Base-by-base conservation (phyloP, 345 rosid species). In the Erodium maritimum region DNA sequence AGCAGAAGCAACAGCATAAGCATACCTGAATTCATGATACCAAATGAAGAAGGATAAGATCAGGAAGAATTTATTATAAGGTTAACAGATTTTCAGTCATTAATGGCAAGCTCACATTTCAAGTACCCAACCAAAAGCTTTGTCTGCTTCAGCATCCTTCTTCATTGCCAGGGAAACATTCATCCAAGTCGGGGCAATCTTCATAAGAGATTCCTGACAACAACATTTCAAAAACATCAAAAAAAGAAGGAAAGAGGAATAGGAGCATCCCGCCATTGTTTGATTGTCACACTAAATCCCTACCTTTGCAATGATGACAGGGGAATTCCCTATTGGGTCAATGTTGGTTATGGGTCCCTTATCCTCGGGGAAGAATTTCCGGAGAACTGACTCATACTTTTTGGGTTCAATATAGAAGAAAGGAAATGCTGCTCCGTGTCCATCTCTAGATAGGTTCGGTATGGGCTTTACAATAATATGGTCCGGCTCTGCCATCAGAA, bases 101-200 rank as follows among this genome's bases (percentile, higher is more conserved):
- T 50, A 21, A 50, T 21, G 17, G 19, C 55, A 63, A 23, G 16
- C 76, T 75, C 73, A 91, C 98, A 91, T 88, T 77, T 94, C 97
- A 76, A 94, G 97, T 65, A 94, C 99, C 97, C 99, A 94, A 57
- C 99, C 99, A 62, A 93, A 94, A 69, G 95, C 87, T 69, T 87
- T 94, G 67, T 94, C 97, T 58, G 96, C 70, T 69, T 85, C 88
- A 65, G 96, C 91, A 75, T 87, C 99, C 65, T 93, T 93, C 75
- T 93, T 93, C 99, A 93, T 93, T 66, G 96, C 94, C 79, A 93
- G 68, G 17, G 99, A 94, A 62, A 94, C 75, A 77, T 94, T 94
- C 99, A 87, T 94, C 99, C 97, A 93, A 61, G 95, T 81, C 5
- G 99, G 96, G 65, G 97, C 96, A 69, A 93, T 93, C 77, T 82